Conservation (phyloP, 495 filamentous ascomycete species). For the Trichoderma gamsii region DNA sequence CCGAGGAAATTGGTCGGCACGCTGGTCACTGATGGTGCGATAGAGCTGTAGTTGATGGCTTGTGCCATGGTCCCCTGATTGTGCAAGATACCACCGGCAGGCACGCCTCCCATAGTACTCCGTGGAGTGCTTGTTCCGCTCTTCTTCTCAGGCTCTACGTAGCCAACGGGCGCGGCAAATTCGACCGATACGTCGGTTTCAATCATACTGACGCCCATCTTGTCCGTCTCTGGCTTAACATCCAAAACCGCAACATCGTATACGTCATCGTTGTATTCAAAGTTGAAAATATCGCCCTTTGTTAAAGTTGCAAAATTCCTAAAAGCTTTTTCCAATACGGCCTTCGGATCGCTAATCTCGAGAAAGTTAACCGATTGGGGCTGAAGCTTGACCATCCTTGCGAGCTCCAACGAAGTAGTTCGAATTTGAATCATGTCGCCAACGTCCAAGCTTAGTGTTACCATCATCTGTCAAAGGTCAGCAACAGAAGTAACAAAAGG, state of each 20-base stretch:
- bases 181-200: conserved; percentile 95
- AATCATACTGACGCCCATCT: conserved; percentile 80
- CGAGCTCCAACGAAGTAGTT: conserved; percentile 82
- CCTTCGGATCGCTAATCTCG: conserved; percentile 93
- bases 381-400: conserved; percentile 90
- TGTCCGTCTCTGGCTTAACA: conserved; percentile 72
- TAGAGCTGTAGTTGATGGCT: conserved; percentile 92
- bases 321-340: conserved; percentile 94
- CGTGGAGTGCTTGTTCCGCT: conserved; percentile 60
- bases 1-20: conserved; percentile 69
- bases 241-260: conserved; percentile 91
- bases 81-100: conserved; percentile 67
- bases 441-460: conserved; percentile 78
- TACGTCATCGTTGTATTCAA: conserved; percentile 86
- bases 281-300: conserved; percentile 87
- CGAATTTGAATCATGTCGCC: conserved; percentile 93
- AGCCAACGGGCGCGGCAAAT: conserved; percentile 89
- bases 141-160: conserved; percentile 71
- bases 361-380: conserved; percentile 87
- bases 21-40: conserved; percentile 68
- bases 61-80: conserved; percentile 91
- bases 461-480: conserved; percentile 66
- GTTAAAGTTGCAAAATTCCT: conserved; percentile 90
- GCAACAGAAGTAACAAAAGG: neutral
- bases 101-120: conserved; percentile 34